These are phyloP conservation scores for Mucor velutinosus DNA, from an alignment of 371 early-diverging fungal genomes.

Conservation along the genomic window DNA sequence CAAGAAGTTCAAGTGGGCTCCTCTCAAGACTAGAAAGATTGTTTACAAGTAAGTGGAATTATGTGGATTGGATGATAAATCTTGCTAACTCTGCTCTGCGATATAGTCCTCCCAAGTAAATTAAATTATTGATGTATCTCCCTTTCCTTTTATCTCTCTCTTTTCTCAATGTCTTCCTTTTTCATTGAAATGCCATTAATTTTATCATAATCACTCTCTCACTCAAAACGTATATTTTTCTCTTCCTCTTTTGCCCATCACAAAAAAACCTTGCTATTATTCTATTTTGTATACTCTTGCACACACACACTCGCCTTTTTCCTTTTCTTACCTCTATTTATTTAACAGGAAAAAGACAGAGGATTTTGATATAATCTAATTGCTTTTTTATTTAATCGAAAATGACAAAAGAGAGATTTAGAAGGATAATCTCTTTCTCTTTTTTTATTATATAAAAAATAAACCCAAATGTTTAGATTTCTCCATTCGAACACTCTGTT, in stretches of 20 bases:
- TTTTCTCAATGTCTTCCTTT: constrained; percentile 1
- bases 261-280: neutral
- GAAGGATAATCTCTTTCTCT: neutral
- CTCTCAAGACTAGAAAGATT: constrained; percentile 83
- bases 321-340: constrained; percentile 1
- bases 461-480: neutral
- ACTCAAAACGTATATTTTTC: neutral
- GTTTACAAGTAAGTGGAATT: constrained; percentile 61
- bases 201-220: neutral
- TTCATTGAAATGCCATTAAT: neutral
- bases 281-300: neutral
- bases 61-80: neutral
- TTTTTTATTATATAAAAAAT: neutral
- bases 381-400: neutral
- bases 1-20: constrained; percentile 82
- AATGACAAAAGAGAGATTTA: neutral
- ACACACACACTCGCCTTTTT: neutral
- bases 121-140: constrained; percentile 4
- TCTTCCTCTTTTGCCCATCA: neutral
- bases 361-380: neutral
- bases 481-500: neutral
- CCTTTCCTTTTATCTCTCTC: neutral
- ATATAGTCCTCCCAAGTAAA: constrained; percentile 26
- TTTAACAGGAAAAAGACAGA: neutral
- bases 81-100: neutral